A percentile compares a stretch with the other conserved stretches of the same genome.
phyloP scores from a whole-genome alignment of 768 basidiomycete species.

The Suillus hirtellus region DNA sequence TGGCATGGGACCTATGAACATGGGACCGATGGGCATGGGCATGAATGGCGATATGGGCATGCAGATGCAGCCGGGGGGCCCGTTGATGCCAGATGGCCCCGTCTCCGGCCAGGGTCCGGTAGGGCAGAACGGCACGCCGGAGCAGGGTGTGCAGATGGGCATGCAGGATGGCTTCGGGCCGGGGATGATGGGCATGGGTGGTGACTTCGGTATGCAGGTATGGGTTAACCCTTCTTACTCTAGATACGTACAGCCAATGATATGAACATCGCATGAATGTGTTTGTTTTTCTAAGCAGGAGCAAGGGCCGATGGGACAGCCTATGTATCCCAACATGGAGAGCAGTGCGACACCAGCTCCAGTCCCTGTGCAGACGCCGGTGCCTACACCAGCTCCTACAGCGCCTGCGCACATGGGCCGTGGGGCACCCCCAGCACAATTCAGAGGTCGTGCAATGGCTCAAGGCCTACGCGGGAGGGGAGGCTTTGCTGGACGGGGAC shows the following conservation, averaged over 20 bases:
- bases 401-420: slow-evolving; percentile 32
- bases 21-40: slow-evolving; percentile 51
- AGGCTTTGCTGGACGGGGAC: slow-evolving; percentile 40
- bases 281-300: slow-evolving; percentile 43
- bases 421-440: slow-evolving; percentile 38
- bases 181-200: slow-evolving; percentile 68
- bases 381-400: slow-evolving; percentile 29
- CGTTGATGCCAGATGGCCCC: slow-evolving; percentile 57
- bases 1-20: slow-evolving; percentile 57
- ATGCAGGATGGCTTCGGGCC: slow-evolving; percentile 45
- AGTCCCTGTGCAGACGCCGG: slow-evolving; percentile 37
- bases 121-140: slow-evolving; percentile 39
- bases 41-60: slow-evolving; percentile 71
- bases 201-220: slow-evolving; percentile 78
- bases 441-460: slow-evolving; percentile 45
- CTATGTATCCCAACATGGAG: slow-evolving; percentile 70
- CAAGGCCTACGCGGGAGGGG: slow-evolving; percentile 47
- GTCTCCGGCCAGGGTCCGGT: slow-evolving; percentile 34
- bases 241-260: slow-evolving; percentile 39
- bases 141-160: slow-evolving; percentile 40
- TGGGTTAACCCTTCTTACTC: slow-evolving; percentile 33
- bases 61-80: slow-evolving; percentile 45
- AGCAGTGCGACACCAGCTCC: slow-evolving; percentile 49
- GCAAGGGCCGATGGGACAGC: slow-evolving; percentile 60
- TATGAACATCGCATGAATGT: slow-evolving; percentile 31